Evolutionary conservation across 2,329 filamentous ascomycete species (phyloP), one percentile per base, ranked within the genome.

Genomic region (Pseudocercospora fijiensis): DNA sequence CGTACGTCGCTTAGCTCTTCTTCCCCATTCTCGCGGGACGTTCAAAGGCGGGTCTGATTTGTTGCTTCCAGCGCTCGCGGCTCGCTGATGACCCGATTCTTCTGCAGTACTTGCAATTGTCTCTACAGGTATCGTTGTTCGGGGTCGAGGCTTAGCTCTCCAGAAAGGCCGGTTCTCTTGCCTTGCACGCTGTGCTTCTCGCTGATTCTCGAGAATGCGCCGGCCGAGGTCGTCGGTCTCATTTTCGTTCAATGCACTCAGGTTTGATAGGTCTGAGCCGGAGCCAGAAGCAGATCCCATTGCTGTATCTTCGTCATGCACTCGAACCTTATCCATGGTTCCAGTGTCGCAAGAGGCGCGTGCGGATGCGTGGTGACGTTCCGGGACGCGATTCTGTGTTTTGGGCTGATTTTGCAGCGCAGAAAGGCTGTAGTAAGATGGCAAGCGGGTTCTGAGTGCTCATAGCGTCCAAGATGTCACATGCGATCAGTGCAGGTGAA

Each of bases 221-320:
- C 74, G 74, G 16, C 80, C 80, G 63, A 83, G 81, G 1, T 81
- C 79, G 68, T 82, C 79, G 20, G 76, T 78, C 62, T 78, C 78
- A 64, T 78, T 76, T 47, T 80, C 79, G 27, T 64, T 58, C 62
- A 64, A 56, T 58, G 62, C 62, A 56, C 62, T 64, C 53, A 64
- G 27, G 45, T 64, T 49, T 30, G 60, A 41, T 16, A 58, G 28
- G 13, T 59, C 33, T 33, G 52, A 61, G 22, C 62, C 43, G 5
- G 51, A 53, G 6, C 22, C 51, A 18, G 51, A 53, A 28, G 51
- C 51, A 27, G 51, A 57, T 58, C 22, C 45, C 45, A 49, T 49
- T 41, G n/a, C n/a, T n/a, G 65, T 67, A 20, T 66, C 62, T 28
- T 68, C 69, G 59, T 71, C 69, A 41, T 72, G 65, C 51, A 60